phyloP scores from a whole-genome alignment of 768 basidiomycete genomes.

The Auriculariales sp. region DNA sequence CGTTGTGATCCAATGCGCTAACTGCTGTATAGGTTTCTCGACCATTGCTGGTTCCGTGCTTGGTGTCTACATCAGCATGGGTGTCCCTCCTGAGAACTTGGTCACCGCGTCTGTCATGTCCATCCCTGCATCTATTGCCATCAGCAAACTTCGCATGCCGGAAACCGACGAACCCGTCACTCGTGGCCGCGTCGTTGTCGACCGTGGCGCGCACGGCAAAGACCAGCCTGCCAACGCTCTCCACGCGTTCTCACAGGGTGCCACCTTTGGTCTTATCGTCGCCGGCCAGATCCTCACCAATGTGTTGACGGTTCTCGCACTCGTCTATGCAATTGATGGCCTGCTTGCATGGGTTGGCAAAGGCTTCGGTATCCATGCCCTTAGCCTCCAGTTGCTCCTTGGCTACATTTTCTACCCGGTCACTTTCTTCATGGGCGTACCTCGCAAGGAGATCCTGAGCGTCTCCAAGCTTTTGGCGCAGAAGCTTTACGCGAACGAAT shows the following conservation, averaged over 20 bases:
- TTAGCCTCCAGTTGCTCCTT: slow-evolving; percentile 74
- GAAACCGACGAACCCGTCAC: slow-evolving; percentile 80
- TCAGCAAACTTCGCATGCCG: slow-evolving; percentile 76
- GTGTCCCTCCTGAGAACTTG: slow-evolving; percentile 44
- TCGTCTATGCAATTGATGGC: slow-evolving; percentile 71
- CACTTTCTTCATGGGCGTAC: slow-evolving; percentile 71
- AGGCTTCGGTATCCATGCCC: slow-evolving; percentile 67
- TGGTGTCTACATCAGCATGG: slow-evolving; percentile 54
- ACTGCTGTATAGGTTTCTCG: slow-evolving; percentile 50
- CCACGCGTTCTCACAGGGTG: slow-evolving; percentile 80
- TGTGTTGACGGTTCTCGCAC: slow-evolving; percentile 71
- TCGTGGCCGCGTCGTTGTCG: slow-evolving; percentile 63
- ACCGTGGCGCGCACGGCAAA: slow-evolving; percentile 50
- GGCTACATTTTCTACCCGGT: slow-evolving; percentile 84
- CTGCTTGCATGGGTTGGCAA: slow-evolving; percentile 79
- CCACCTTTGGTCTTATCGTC: slow-evolving; percentile 70
- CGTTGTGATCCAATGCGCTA: not conserved
- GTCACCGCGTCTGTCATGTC: slow-evolving; percentile 88
- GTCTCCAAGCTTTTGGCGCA: slow-evolving; percentile 73
- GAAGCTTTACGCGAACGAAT: slow-evolving; percentile 81
- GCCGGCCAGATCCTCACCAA: slow-evolving; percentile 81
- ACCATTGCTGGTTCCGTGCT: slow-evolving; percentile 89
- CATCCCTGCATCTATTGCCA: slow-evolving; percentile 87
- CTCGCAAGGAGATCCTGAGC: slow-evolving; percentile 62
- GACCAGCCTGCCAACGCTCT: slow-evolving; percentile 60